Evolutionary conservation across 257 asterid species (phyloP), one percentile per base, ranked within the genome.

Genomic region (Echites panduratus): DNA sequence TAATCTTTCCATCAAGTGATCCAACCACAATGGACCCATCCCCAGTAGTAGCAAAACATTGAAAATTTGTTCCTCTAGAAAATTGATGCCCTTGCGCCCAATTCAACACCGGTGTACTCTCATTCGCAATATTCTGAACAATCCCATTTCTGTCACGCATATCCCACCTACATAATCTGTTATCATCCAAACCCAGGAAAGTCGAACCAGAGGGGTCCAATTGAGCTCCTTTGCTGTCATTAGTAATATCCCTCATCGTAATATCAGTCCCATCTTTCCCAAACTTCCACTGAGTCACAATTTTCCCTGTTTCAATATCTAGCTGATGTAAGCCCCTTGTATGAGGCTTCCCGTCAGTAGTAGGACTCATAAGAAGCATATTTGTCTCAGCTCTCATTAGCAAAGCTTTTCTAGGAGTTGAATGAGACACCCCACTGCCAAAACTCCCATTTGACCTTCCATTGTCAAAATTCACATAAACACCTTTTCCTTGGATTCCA

Each of bases 81-180:
- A 93, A 93, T 84, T 91, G 97, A 86, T 94, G 99, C 66, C 99
- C 99, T 80, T 89, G 96, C 75, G 97, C 85, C 99, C 99, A 94
- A 67, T 94, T 89, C 92, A 94, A 78, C 13, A 94, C 97, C 43
- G 99, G 99, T 32, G 92, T 87, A 75, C 80, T 91, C 74, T 87
- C 96, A 75, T 85, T 77, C 70, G 81, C 96, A 10, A 91, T 72
- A 63, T 87, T 63, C 85, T 94, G 98, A 41, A 94, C 99, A 71
- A 87, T 84, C 41, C 98, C 98, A 69, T 79, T 81, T 26, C 96
- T 81, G 77, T 94, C 99, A 19, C 99, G 93, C 98, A 94, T 94
- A 87, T 94, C 99, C 99, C 99, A 94, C 77, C 97, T 85, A 73
- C 99, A 94, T 66, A 93, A 24, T 75, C 98, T 84, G 68, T 89